A percentile compares a stretch with the other conserved stretches of the same genome.
Conservation (phyloP, 257 asterid species). For the Schizonepeta tenuifolia region DNA sequence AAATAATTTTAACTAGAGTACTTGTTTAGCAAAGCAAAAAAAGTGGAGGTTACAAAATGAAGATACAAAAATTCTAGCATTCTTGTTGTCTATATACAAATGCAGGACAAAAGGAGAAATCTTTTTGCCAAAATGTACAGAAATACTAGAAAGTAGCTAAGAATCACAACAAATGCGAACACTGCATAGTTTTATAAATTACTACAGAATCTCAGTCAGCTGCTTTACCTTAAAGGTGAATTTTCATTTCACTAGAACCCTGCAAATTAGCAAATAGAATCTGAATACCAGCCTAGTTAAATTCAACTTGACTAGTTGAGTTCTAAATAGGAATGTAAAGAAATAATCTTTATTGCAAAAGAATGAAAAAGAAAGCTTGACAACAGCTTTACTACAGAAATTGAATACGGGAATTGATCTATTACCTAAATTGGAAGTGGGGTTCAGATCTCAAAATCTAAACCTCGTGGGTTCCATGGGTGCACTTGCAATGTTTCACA, state of each 20-base stretch:
- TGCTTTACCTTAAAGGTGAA: constrained; percentile 20
- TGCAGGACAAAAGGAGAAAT: background rate
- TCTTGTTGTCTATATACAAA: background rate
- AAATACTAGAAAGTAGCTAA: constrained; percentile 22
- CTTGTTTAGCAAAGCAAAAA: too few species aligned
- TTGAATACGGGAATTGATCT: constrained; percentile 22
- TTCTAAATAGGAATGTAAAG: background rate
- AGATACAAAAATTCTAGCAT: background rate
- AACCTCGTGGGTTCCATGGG: constrained; percentile 8
- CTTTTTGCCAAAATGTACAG: background rate
- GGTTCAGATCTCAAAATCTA: constrained; percentile 39
- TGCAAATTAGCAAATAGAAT: constrained; percentile 19
- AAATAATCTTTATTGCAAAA: constrained; percentile 31
- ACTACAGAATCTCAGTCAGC: constrained; percentile 2
- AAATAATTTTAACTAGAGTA: too few species aligned
- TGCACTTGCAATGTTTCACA: constrained; percentile 18
- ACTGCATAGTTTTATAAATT: background rate
- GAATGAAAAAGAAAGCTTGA: background rate
- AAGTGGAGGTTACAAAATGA: too few species aligned
- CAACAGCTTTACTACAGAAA: background rate
- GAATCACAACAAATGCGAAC: background rate
- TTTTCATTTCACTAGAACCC: constrained; percentile 22
- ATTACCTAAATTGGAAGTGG: constrained; percentile 39
- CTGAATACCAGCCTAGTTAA: constrained; percentile 7
- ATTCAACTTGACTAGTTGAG: background rate